A percentile compares a stretch with the other conserved stretches of the same genome.
phyloP scores from a whole-genome alignment of 108 stramenopile genomes.

The Nitzschia putrida region DNA sequence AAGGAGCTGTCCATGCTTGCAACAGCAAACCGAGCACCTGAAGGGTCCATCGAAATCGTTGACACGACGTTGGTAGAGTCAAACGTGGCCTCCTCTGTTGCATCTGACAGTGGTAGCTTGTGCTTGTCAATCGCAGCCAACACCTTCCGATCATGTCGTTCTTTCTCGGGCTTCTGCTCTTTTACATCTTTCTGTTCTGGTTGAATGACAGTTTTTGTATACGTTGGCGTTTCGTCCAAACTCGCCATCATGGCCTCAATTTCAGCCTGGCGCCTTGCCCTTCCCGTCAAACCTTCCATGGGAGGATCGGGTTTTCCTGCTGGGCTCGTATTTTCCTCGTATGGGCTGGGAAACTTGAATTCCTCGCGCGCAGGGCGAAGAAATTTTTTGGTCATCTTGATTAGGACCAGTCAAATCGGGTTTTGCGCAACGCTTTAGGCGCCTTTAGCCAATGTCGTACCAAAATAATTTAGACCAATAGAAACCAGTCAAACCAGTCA shows the following conservation, averaged over 20 bases:
- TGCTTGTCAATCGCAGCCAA: slow-evolving; percentile 28
- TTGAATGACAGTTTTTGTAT: slow-evolving; percentile 26
- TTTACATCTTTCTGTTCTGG: slow-evolving; percentile 10
- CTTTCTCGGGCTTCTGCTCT: slow-evolving; percentile 7
- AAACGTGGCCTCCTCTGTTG: slow-evolving; percentile 7
- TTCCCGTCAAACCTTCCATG: slow-evolving; percentile 39
- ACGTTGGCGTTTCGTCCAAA: slow-evolving; percentile 65
- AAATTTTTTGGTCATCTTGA: too few species aligned
- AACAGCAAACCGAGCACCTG: slow-evolving; percentile 81
- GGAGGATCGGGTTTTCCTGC: not conserved
- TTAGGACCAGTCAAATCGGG: too few species aligned
- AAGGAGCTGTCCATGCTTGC: slow-evolving; percentile 73
- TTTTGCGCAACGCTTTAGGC: too few species aligned
- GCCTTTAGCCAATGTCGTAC: too few species aligned
- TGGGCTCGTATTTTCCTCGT: too few species aligned
- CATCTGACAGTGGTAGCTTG: slow-evolving; percentile 22
- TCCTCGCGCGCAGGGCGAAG: too few species aligned
- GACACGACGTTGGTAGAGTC: slow-evolving; percentile 13
- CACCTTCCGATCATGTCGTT: slow-evolving; percentile 1
- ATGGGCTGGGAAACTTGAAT: too few species aligned
- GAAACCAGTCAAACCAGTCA: too few species aligned
- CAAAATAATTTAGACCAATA: too few species aligned
- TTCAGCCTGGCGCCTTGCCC: slow-evolving; percentile 77
- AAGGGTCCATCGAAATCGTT: slow-evolving; percentile 61
- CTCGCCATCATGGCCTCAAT: slow-evolving; percentile 85